Evolutionary conservation across 257 asterid species (phyloP).

Genomic region (Haberlea rhodopensis): DNA sequence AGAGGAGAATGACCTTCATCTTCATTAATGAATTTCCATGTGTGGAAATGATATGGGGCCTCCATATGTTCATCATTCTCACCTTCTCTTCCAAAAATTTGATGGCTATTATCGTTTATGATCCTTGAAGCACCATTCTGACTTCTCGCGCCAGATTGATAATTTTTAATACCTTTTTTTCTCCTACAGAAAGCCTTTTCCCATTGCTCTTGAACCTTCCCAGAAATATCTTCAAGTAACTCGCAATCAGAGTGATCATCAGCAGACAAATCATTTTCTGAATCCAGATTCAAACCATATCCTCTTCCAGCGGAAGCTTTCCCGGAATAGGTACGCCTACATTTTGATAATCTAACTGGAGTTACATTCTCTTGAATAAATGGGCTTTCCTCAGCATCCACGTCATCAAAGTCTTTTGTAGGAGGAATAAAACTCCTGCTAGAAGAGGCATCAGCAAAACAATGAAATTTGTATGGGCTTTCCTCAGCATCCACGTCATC

Average conservation of each 20-base stretch:
- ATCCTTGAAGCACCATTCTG: slow-evolving; percentile 29
- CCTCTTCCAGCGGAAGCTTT: slow-evolving; percentile 41
- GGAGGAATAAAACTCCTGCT: slow-evolving; percentile 32
- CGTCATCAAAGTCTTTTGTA: slow-evolving; percentile 22
- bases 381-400: slow-evolving; percentile 39
- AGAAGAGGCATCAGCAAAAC: slow-evolving; percentile 43
- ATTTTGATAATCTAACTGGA: slow-evolving; percentile 78
- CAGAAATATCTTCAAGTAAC: slow-evolving; percentile 64
- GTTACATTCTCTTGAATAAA: slow-evolving; percentile 44
- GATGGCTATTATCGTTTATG: slow-evolving; percentile 23
- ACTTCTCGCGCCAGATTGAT: slow-evolving; percentile 35
- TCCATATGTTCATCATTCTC: slow-evolving; percentile 26
- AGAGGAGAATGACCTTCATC: slow-evolving; percentile 29
- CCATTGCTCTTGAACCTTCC: slow-evolving; percentile 70
- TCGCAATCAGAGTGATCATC: slow-evolving; percentile 57
- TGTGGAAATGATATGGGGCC: slow-evolving; percentile 23
- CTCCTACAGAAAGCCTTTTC: slow-evolving; percentile 70
- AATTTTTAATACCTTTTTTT: slow-evolving; percentile 34
- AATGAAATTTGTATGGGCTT: slow-evolving; percentile 32
- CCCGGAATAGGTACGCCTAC: slow-evolving; percentile 91
- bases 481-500: slow-evolving; percentile 36
- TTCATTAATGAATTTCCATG: slow-evolving; percentile 24
- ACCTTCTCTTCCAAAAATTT: slow-evolving; percentile 27
- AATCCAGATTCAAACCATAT: slow-evolving; percentile 48
- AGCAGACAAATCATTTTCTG: slow-evolving; percentile 48